phyloP scores from a whole-genome alignment of 1,284 basidiomycete species.

The Pisolithus thermaeus region DNA sequence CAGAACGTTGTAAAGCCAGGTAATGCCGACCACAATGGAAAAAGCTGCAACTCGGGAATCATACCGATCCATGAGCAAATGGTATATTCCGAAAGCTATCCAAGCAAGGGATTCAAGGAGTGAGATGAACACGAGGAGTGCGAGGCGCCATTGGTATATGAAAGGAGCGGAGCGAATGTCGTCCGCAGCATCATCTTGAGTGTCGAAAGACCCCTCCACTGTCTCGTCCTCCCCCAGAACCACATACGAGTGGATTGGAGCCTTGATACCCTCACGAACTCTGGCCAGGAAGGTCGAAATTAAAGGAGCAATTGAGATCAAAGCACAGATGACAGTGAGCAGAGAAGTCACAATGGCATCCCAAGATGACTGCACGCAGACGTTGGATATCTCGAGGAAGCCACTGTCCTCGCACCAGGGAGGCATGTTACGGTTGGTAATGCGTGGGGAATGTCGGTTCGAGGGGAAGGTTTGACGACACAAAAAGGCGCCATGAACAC shows the following conservation, averaged over 20 bases:
- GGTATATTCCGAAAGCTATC: constrained; percentile 37
- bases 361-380: constrained; percentile 53
- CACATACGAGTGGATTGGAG: background rate
- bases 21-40: constrained; percentile 27
- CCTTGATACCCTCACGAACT: background rate
- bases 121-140: background rate
- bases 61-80: constrained; percentile 33
- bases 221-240: background rate
- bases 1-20: constrained; percentile 54
- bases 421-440: no score
- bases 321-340: constrained; percentile 19
- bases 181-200: constrained; percentile 9
- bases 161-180: constrained; percentile 18
- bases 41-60: background rate
- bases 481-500: no score
- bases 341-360: constrained; percentile 42
- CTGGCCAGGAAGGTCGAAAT: background rate
- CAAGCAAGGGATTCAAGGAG: constrained; percentile 33
- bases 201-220: background rate
- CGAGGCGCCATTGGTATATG: constrained; percentile 29
- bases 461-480: no score
- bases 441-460: no score
- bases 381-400: constrained; percentile 38
- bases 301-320: background rate
- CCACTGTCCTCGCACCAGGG: constrained; percentile 21